These are phyloP conservation scores for Lactifluus subvellereus DNA, from an alignment of 768 basidiomycete species.

Conservation along the genomic window DNA sequence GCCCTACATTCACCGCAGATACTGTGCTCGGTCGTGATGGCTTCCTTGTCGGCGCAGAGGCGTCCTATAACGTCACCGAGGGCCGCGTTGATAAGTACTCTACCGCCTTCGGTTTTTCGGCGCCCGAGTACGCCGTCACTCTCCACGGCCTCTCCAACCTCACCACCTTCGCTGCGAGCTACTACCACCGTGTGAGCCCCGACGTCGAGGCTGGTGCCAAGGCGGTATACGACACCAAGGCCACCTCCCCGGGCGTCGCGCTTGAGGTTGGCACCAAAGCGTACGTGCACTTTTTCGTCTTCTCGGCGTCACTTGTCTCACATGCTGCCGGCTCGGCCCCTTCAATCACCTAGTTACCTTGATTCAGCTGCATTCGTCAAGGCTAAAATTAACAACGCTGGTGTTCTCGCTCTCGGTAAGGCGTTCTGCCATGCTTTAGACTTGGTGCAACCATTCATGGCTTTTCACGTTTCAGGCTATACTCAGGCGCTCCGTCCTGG, in stretches of 20 bases:
- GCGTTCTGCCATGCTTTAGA: constrained; percentile 21
- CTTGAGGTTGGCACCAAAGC: constrained; percentile 96
- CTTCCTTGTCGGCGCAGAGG: constrained; percentile 94
- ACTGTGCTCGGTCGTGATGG: constrained; percentile 94
- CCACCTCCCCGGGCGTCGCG: constrained; percentile 75
- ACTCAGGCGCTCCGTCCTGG: constrained; percentile 92
- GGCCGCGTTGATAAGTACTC: constrained; percentile 91
- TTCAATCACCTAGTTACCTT: constrained; percentile 48
- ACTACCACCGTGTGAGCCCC: constrained; percentile 92
- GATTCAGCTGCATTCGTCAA: constrained; percentile 91
- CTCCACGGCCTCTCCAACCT: constrained; percentile 93
- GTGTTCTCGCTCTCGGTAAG: constrained; percentile 77
- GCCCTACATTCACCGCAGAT: constrained; percentile 96
- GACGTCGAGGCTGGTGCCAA: constrained; percentile 95
- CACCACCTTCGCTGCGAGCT: constrained; percentile 88
- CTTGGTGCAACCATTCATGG: constrained; percentile 18
- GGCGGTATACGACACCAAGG: constrained; percentile 93
- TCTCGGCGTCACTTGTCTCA: background rate
- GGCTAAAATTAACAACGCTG: constrained; percentile 97
- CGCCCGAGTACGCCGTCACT: constrained; percentile 92
- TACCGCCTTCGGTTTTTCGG: constrained; percentile 89
- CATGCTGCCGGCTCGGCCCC: background rate
- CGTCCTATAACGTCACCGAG: constrained; percentile 93
- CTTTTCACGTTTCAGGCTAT: constrained; percentile 48
- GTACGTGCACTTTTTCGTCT: constrained; percentile 42